Conservation (phyloP, 345 rosid genomes). For the Arabis alpina region DNA sequence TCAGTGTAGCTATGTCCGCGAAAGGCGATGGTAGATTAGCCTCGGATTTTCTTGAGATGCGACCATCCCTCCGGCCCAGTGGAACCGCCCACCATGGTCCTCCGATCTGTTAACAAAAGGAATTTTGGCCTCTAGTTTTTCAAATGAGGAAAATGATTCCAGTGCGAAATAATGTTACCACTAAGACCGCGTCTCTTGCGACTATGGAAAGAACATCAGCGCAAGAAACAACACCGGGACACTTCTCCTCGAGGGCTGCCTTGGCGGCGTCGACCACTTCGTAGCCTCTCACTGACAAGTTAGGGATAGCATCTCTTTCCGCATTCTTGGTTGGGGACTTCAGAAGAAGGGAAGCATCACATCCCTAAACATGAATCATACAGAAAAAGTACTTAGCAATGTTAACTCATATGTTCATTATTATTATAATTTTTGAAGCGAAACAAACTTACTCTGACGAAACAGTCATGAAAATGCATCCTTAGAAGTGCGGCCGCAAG, state of each 20-base stretch:
- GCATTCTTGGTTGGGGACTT: constrained; percentile 41
- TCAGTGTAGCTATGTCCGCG: constrained; percentile 39
- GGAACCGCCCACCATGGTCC: constrained; percentile 70
- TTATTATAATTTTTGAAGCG: too few species aligned
- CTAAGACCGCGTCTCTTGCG: constrained; percentile 47
- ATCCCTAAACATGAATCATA: constrained; percentile 40
- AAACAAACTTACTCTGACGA: constrained; percentile 48
- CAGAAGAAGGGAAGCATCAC: constrained; percentile 52
- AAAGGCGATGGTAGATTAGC: constrained; percentile 51
- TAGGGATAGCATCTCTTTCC: constrained; percentile 48
- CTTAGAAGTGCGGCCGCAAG: constrained; percentile 57
- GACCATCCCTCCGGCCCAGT: constrained; percentile 69
- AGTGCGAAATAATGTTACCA: constrained; percentile 38
- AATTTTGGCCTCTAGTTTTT: neutral
- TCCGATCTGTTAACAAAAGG: constrained; percentile 41
- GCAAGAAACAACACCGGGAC: constrained; percentile 55
- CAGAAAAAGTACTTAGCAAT: too few species aligned
- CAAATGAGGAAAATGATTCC: neutral
- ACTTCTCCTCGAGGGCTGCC: constrained; percentile 40
- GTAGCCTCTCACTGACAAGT: constrained; percentile 47
- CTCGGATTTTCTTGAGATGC: constrained; percentile 46
- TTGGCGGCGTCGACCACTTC: constrained; percentile 51
- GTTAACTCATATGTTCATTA: too few species aligned
- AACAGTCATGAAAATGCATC: constrained; percentile 64
- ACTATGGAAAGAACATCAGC: constrained; percentile 60